Evolutionary conservation across 352 stramenopile genomes (phyloP).

Genomic region (Vaucheria bursata): DNA sequence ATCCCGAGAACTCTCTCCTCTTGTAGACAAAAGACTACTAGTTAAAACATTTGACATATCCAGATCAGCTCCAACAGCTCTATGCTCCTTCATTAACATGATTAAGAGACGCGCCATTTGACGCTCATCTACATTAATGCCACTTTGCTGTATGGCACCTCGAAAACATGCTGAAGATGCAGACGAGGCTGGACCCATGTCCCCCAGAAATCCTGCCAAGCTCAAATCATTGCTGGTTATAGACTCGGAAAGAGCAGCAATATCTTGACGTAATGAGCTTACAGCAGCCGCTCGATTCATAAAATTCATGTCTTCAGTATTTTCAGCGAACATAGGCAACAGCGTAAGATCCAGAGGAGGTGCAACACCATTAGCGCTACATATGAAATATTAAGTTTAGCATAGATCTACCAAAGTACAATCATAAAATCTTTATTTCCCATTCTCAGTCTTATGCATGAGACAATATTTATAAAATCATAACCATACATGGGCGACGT

Average conservation of each 20-base stretch:
- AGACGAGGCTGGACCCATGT: slow-evolving; percentile 72
- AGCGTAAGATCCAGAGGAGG: slow-evolving; percentile 15
- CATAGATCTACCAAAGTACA: no score
- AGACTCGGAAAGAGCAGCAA: slow-evolving; percentile 23
- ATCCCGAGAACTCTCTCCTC: slow-evolving; percentile 41
- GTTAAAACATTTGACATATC: slow-evolving; percentile 56
- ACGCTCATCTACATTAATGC: slow-evolving; percentile 64
- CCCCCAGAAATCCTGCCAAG: slow-evolving; percentile 63
- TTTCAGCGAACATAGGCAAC: slow-evolving; percentile 64
- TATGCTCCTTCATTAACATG: slow-evolving; percentile 71
- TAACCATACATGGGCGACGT: no score
- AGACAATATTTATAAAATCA: no score
- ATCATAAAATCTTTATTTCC: no score
- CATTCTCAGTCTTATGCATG: no score
- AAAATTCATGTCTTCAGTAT: slow-evolving; percentile 42
- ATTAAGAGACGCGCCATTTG: slow-evolving; percentile 74
- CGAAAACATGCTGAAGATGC: slow-evolving; percentile 65
- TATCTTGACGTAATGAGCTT: slow-evolving; percentile 26
- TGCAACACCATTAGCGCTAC: neutral
- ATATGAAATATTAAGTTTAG: no score
- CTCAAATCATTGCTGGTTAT: slow-evolving; percentile 21
- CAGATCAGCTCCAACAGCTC: slow-evolving; percentile 62
- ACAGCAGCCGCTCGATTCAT: slow-evolving; percentile 25
- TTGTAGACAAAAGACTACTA: slow-evolving; percentile 23
- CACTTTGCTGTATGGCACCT: slow-evolving; percentile 64